phyloP scores from a whole-genome alignment of 805 yeast species.

The Pichia thaimueangensis region DNA sequence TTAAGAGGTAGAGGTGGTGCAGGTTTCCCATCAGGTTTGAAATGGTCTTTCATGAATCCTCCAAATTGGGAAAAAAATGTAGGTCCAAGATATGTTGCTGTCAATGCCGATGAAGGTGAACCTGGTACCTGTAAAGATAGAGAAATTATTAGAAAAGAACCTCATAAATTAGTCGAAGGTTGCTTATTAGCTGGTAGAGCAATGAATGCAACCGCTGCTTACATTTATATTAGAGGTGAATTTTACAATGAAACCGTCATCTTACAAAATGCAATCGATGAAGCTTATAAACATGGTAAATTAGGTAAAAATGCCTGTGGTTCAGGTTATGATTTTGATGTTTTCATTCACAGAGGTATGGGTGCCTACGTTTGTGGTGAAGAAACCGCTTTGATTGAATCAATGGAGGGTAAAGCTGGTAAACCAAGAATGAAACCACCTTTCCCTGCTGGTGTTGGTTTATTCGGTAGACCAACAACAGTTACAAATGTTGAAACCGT shows the following conservation, averaged over 20 bases:
- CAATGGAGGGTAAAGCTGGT: constrained; percentile 88
- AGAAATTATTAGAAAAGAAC: constrained; percentile 86
- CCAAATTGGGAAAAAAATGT: constrained; percentile 90
- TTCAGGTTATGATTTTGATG: constrained; percentile 77
- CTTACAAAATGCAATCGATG: constrained; percentile 77
- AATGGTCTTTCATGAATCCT: constrained; percentile 93
- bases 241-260: constrained; percentile 74
- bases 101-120: constrained; percentile 92
- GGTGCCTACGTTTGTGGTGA: constrained; percentile 93
- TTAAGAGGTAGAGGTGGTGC: constrained; percentile 93
- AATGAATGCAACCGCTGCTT: constrained; percentile 91
- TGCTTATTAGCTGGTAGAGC: constrained; percentile 85
- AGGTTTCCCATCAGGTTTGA: constrained; percentile 85
- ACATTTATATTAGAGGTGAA: constrained; percentile 87
- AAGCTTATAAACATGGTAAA: constrained; percentile 75
- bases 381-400: constrained; percentile 84
- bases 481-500: constrained; percentile 91
- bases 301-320: constrained; percentile 86
- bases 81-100: constrained; percentile 86
- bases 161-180: constrained; percentile 89
- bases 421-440: constrained; percentile 93
- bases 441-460: constrained; percentile 90
- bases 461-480: constrained; percentile 86
- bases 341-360: constrained; percentile 85
- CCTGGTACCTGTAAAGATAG: constrained; percentile 94